Evolutionary conservation across 2,329 filamentous ascomycete genomes (phyloP).

Genomic region (Hymenoscyphus salicellus): DNA sequence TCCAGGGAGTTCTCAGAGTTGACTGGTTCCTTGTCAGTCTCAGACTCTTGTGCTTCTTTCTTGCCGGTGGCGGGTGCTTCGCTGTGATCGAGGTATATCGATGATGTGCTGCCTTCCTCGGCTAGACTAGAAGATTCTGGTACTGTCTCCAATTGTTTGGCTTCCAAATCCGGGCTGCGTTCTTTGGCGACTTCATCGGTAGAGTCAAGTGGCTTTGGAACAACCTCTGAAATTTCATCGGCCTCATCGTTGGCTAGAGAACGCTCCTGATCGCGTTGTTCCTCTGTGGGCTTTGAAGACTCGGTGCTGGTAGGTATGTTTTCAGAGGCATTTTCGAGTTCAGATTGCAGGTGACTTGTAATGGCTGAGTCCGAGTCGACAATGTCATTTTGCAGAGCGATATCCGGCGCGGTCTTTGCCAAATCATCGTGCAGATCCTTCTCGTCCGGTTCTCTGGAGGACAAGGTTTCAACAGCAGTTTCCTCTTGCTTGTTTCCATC

Average conservation of each 20-base stretch:
- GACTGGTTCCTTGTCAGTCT: neutral
- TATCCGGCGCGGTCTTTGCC: neutral
- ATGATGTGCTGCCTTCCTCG: neutral
- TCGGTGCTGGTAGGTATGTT: neutral
- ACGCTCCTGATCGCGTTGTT: neutral
- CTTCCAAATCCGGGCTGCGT: neutral
- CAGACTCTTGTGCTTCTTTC: neutral
- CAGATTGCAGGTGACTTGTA: neutral
- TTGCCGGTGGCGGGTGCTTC: neutral
- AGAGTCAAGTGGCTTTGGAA: neutral
- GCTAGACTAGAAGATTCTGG: neutral
- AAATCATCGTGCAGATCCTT: neutral
- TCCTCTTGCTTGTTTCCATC: neutral
- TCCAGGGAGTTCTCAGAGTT: neutral
- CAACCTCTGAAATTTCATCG: neutral
- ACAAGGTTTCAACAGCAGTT: neutral
- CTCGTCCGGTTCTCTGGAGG: neutral
- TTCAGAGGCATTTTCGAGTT: neutral
- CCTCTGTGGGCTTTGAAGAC: too few relatives aligned
- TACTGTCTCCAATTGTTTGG: neutral
- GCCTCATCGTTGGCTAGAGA: neutral
- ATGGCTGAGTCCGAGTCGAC: neutral
- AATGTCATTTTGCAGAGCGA: neutral
- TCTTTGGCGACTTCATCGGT: neutral
- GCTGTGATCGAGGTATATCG: neutral